Percentiles rank a stretch among this genome's conserved stretches.
Evolutionary conservation across 306 rosid genomes (phyloP).

Genomic region (Geum urbanum): DNA sequence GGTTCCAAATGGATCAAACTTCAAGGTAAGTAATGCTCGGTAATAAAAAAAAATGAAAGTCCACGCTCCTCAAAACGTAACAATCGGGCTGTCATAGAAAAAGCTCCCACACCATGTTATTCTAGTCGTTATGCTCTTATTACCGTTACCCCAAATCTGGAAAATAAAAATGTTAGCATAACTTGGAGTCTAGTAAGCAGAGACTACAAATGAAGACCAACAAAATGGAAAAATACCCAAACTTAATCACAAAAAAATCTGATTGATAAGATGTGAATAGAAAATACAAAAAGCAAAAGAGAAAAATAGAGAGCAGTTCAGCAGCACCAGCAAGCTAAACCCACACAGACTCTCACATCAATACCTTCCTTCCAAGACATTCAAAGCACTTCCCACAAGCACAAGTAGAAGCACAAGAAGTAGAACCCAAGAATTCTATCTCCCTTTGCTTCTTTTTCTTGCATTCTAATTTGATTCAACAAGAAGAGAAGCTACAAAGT

Average conservation of each 20-base stretch:
- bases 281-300: background rate
- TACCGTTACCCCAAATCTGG: constrained; percentile 28
- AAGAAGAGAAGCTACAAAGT: background rate
- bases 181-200: constrained; percentile 3
- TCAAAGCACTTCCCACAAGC: constrained; percentile 32
- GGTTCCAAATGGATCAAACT: no score
- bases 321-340: constrained; percentile 15
- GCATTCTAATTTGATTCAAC: background rate
- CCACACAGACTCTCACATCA: background rate
- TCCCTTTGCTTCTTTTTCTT: background rate
- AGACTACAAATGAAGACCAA: background rate
- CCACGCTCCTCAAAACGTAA: background rate
- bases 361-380: constrained; percentile 60
- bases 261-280: background rate
- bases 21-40: no score
- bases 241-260: background rate
- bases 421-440: constrained; percentile 32
- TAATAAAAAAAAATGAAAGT: background rate
- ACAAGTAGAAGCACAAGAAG: background rate
- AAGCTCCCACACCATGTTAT: background rate
- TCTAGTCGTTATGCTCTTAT: constrained; percentile 17
- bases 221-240: background rate
- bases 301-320: background rate
- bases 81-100: background rate
- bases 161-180: background rate